phyloP scores from a whole-genome alignment of 2,329 filamentous ascomycete genomes.

The Calonectria montana region DNA sequence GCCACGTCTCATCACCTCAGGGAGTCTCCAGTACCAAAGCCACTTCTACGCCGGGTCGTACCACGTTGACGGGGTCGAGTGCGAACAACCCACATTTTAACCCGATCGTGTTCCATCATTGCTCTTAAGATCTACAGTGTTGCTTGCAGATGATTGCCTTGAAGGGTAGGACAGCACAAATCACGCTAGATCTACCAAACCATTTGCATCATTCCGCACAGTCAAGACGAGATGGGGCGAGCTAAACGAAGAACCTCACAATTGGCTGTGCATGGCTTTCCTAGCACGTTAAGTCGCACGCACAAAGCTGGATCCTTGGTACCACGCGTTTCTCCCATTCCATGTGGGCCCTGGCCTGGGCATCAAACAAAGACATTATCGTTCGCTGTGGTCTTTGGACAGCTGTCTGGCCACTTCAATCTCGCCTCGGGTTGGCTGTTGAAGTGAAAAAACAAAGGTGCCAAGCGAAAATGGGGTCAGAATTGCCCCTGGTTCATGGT shows the following conservation, averaged over 20 bases:
- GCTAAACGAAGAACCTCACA: background rate
- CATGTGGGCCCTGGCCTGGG: conserved; percentile 3
- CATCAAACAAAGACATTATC: background rate
- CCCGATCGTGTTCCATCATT: background rate
- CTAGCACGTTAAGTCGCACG: background rate
- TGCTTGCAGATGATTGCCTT: conserved; percentile 18
- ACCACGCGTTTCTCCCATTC: background rate
- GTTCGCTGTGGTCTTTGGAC: background rate
- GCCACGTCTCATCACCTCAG: background rate
- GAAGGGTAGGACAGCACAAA: background rate
- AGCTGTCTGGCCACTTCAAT: conserved; percentile 21
- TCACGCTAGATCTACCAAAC: conserved; percentile 22
- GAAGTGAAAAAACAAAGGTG: background rate
- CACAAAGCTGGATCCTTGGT: background rate
- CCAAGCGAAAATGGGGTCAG: conserved; percentile 9
- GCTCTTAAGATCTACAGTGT: conserved; percentile 19
- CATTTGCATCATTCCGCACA: conserved; percentile 16
- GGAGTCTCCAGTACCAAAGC: conserved; percentile 6
- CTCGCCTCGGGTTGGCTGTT: conserved; percentile 17
- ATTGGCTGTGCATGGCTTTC: background rate
- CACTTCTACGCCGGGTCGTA: conserved; percentile 10
- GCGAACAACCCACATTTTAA: conserved; percentile 16
- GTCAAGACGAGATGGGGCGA: conserved; percentile 12
- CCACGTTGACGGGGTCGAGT: conserved; percentile 7
- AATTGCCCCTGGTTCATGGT: background rate